Conservation (phyloP, 1,284 basidiomycete species). For the Trichosporon sp. region DNA sequence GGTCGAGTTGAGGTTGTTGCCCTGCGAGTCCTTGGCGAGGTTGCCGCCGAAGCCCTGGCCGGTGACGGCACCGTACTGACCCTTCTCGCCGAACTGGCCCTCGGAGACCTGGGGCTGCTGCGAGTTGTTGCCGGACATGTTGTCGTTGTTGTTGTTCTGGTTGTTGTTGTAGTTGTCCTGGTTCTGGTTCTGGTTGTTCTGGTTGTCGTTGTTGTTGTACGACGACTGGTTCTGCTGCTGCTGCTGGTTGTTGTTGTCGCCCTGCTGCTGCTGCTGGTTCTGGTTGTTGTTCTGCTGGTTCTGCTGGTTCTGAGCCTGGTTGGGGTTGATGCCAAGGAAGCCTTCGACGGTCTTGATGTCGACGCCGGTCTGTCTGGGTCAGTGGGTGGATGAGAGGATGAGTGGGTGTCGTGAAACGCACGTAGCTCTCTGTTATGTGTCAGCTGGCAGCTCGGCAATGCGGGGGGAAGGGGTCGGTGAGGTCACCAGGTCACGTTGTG, state of each 20-base stretch:
- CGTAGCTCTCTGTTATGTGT: slow-evolving; percentile 18
- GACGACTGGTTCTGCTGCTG: not conserved
- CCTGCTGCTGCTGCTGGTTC: no score
- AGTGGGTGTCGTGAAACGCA: slow-evolving; percentile 9
- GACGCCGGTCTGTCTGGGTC: slow-evolving; percentile 6
- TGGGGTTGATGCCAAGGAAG: slow-evolving; percentile 8
- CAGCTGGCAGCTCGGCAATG: slow-evolving; percentile 7
- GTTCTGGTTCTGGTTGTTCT: not conserved
- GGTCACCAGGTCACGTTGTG: slow-evolving; percentile 16
- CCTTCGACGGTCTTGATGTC: slow-evolving; percentile 13
- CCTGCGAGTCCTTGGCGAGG: slow-evolving; percentile 28
- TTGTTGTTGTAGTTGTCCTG: not conserved
- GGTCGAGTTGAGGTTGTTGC: slow-evolving; percentile 21
- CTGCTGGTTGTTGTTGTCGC: not conserved
- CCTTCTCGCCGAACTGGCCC: slow-evolving; percentile 25
- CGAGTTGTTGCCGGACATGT: slow-evolving; percentile 19
- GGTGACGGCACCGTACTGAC: slow-evolving; percentile 27
- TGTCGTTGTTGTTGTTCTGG: slow-evolving; percentile 6
- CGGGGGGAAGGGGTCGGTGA: not conserved
- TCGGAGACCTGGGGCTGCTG: slow-evolving; percentile 21
- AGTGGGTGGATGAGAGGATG: not conserved
- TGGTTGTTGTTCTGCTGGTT: slow-evolving; percentile 9
- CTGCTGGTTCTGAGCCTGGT: not conserved
- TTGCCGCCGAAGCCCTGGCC: slow-evolving; percentile 24
- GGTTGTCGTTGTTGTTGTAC: not conserved